Conservation (phyloP, 225 moss, liverwort and hornwort species). For the Rhytidiadelphus loreus region DNA sequence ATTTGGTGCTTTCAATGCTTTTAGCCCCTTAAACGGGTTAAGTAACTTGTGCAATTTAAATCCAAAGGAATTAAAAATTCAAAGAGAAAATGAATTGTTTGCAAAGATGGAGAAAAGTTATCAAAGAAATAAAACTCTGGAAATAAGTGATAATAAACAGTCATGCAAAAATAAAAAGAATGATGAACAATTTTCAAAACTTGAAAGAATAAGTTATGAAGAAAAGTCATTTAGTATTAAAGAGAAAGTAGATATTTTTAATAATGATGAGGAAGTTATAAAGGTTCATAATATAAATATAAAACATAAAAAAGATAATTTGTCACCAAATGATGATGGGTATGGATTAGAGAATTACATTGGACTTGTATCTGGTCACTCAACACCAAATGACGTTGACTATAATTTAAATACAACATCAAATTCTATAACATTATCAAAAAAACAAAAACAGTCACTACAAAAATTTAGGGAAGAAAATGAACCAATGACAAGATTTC, state of each 20-base stretch:
- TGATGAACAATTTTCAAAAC: not conserved
- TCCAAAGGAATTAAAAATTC: not conserved
- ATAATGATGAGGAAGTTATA: slow-evolving; percentile 4
- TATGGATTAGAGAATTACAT: not conserved
- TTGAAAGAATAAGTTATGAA: not conserved
- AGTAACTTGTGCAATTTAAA: not conserved
- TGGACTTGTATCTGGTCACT: not conserved
- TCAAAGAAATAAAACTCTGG: not conserved
- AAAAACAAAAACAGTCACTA: not conserved
- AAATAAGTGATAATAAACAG: not conserved
- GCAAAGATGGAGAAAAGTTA: not conserved
- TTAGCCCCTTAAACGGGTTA: not conserved
- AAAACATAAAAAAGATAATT: not conserved
- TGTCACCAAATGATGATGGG: not conserved
- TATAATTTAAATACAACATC: not conserved
- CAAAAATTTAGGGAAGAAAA: not conserved
- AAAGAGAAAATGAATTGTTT: slow-evolving; percentile 1
- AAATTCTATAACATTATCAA: not conserved
- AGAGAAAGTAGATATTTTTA: not conserved
- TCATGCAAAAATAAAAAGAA: not conserved
- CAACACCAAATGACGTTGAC: not conserved
- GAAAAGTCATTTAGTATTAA: not conserved
- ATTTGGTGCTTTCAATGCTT: not conserved
- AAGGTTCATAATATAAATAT: not conserved
- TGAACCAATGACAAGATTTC: not conserved